phyloP scores from a whole-genome alignment of 495 filamentous ascomycete species.

The Eremomyces bilateralis region DNA sequence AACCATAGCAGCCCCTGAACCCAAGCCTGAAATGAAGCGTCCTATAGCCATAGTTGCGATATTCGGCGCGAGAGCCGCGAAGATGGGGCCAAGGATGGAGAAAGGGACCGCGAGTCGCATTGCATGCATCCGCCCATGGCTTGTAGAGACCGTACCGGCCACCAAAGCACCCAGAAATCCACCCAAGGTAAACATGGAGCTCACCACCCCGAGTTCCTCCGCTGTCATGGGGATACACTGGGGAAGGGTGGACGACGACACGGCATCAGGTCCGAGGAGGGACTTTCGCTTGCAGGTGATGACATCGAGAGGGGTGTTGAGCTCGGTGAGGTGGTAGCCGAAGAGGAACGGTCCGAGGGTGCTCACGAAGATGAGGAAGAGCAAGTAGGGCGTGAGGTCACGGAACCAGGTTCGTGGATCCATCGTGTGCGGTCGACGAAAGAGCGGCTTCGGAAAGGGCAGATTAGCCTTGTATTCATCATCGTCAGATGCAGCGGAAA shows the following conservation, averaged over 20 bases:
- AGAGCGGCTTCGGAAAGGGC: neutral
- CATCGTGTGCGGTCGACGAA: constrained; percentile 8
- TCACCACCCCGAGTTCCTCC: constrained; percentile 56
- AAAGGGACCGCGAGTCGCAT: constrained; percentile 54
- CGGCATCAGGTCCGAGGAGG: constrained; percentile 17
- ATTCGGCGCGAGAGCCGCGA: constrained; percentile 48
- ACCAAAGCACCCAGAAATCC: constrained; percentile 65
- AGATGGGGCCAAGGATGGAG: constrained; percentile 51
- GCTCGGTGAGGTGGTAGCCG: constrained; percentile 81
- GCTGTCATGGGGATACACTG: constrained; percentile 71
- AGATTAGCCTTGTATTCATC: no score
- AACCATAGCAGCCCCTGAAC: constrained; percentile 69
- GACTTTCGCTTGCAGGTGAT: constrained; percentile 55
- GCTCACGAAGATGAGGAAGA: constrained; percentile 18
- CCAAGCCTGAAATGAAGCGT: constrained; percentile 59
- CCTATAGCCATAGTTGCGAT: constrained; percentile 48
- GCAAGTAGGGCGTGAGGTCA: constrained; percentile 19
- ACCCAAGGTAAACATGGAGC: constrained; percentile 79
- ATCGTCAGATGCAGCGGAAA: no score
- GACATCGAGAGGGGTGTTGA: constrained; percentile 83
- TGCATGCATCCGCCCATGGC: constrained; percentile 46
- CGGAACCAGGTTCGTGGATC: constrained; percentile 14
- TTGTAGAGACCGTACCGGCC: constrained; percentile 49
- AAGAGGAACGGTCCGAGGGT: constrained; percentile 70
- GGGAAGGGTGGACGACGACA: constrained; percentile 20